Evolutionary conservation across 306 rosid genomes (phyloP).

Genomic region (Vigna reflexopilosa): DNA sequence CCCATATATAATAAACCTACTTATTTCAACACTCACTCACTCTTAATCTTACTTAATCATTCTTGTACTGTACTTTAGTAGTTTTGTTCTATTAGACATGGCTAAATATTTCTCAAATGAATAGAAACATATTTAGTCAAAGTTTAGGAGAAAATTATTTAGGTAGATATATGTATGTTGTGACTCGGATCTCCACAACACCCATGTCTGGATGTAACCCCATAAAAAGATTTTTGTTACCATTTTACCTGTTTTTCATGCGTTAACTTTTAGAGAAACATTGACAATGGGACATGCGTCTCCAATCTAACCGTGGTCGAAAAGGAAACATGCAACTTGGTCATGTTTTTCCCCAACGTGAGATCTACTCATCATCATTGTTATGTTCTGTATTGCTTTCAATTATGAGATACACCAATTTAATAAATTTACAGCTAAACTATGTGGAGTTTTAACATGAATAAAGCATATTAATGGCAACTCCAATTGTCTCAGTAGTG

Average conservation of each 20-base stretch:
- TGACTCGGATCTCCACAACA: constrained; percentile 28
- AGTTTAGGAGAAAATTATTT: background rate
- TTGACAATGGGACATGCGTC: constrained; percentile 29
- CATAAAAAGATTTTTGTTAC: background rate
- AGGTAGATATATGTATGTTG: background rate
- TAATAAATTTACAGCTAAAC: background rate
- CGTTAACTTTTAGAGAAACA: constrained; percentile 2
- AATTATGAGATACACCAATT: constrained; percentile 20
- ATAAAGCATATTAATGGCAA: background rate
- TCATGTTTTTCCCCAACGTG: background rate
- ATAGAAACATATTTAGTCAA: too few relatives aligned
- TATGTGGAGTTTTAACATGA: constrained; percentile 26
- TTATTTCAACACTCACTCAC: background rate
- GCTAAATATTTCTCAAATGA: too few relatives aligned
- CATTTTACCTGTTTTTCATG: constrained; percentile 10
- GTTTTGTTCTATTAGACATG: too few relatives aligned
- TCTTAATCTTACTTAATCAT: background rate
- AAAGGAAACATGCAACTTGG: constrained; percentile 8
- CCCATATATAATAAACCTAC: background rate
- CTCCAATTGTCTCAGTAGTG: constrained; percentile 32
- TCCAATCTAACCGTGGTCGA: constrained; percentile 24
- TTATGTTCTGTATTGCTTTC: constrained; percentile 32
- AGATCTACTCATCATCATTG: constrained; percentile 31
- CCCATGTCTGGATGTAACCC: constrained; percentile 38
- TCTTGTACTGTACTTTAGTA: background rate